A percentile compares a stretch with the other conserved stretches of the same genome.
phyloP scores from a whole-genome alignment of 345 rosid species.

The Laguncularia racemosa region DNA sequence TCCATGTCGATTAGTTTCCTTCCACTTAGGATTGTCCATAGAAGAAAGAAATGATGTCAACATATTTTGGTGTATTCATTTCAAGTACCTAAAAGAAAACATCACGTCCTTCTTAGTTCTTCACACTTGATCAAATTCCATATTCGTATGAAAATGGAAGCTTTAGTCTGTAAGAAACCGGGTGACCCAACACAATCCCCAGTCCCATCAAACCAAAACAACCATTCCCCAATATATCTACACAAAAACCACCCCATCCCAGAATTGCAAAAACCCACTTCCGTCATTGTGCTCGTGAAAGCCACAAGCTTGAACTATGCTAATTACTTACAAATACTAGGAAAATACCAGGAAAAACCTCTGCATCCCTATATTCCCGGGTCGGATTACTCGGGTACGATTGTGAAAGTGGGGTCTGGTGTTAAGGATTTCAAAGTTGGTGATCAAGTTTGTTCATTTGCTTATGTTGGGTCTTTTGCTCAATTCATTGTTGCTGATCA shows the following conservation, averaged over 20 bases:
- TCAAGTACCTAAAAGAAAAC: too few relatives aligned
- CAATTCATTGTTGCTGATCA: constrained; percentile 74
- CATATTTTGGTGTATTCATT: too few relatives aligned
- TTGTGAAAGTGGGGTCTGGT: constrained; percentile 51
- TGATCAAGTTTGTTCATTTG: constrained; percentile 65
- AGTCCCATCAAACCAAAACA: constrained; percentile 12
- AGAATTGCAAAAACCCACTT: constrained; percentile 37
- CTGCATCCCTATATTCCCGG: constrained; percentile 86
- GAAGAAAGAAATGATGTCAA: too few relatives aligned
- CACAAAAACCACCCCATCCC: constrained; percentile 50
- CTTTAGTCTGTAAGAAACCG: constrained; percentile 61
- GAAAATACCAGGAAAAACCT: constrained; percentile 83
- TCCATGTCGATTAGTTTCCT: too few relatives aligned
- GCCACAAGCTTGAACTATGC: constrained; percentile 97
- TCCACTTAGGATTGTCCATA: too few relatives aligned
- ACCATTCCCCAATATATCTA: constrained; percentile 42
- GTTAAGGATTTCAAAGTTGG: constrained; percentile 68
- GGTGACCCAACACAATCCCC: constrained; percentile 56
- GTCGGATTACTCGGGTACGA: constrained; percentile 78
- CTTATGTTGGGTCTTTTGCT: constrained; percentile 69
- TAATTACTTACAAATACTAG: constrained; percentile 81
- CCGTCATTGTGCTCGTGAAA: constrained; percentile 65
- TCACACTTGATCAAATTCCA: too few relatives aligned
- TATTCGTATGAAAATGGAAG: constrained; percentile 45
- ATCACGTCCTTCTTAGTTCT: too few relatives aligned